A percentile compares a stretch with the other conserved stretches of the same genome.
phyloP scores from a whole-genome alignment of 169 alveolate species.

The Theileria sp. region DNA sequence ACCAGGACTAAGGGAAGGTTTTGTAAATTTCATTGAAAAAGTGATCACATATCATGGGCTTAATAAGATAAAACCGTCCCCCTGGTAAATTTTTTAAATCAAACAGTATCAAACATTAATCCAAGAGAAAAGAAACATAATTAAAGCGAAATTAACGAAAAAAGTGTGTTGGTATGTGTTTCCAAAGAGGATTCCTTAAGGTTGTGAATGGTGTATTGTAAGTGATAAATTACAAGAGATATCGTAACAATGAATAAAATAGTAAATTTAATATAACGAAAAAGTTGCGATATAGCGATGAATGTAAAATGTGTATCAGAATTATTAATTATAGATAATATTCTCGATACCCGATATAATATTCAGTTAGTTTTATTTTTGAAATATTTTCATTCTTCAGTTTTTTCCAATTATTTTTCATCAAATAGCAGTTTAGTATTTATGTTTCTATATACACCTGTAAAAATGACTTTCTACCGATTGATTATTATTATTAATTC shows the following conservation, averaged over 20 bases:
- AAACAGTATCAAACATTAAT: background rate
- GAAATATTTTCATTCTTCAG: background rate
- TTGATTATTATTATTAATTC: no score
- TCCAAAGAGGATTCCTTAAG: background rate
- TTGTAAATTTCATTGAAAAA: background rate
- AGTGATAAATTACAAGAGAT: background rate
- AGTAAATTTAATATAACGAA: background rate
- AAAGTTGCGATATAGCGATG: background rate
- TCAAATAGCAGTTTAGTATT: background rate
- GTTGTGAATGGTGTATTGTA: background rate
- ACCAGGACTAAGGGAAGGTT: background rate
- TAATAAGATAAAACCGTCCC: background rate
- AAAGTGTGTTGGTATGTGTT: background rate
- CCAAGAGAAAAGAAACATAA: background rate
- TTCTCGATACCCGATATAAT: background rate
- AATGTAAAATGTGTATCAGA: background rate
- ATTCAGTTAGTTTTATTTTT: background rate
- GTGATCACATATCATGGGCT: background rate
- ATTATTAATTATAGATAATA: no score
- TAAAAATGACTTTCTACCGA: background rate
- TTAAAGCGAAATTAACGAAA: background rate
- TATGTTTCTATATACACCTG: background rate
- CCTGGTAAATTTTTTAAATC: background rate
- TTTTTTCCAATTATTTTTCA: background rate
- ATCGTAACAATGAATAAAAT: background rate